Evolutionary conservation across 1,284 basidiomycete species (phyloP).

Genomic region (Cryptococcus wingfieldii): DNA sequence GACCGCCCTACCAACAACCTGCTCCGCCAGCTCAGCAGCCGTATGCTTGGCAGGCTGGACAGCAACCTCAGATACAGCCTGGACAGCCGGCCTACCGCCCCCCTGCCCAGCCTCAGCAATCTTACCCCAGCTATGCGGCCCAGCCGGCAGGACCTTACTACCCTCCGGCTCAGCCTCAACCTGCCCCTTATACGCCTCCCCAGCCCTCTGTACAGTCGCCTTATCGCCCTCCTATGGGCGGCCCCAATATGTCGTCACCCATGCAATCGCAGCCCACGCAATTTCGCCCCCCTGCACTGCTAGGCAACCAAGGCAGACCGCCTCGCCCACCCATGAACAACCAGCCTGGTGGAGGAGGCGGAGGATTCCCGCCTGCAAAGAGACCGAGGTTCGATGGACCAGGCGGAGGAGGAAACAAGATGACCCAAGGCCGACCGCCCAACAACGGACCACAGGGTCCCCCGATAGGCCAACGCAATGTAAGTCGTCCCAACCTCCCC

Average conservation of each 20-base stretch:
- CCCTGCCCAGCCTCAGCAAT: neutral
- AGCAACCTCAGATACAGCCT: conserved; percentile 11
- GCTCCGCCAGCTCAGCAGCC: conserved; percentile 3
- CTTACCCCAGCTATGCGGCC: conserved; percentile 5
- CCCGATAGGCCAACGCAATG: conserved; percentile 34
- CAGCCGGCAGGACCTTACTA: conserved; percentile 1
- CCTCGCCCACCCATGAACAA: conserved; percentile 19
- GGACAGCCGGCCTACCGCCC: conserved; percentile 11
- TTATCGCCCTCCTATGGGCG: neutral
- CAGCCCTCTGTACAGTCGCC: conserved; percentile 3
- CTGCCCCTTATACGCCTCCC: neutral
- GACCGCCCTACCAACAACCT: neutral
- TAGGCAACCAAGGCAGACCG: conserved; percentile 10
- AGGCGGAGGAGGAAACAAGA: conserved; percentile 21
- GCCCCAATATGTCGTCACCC: neutral
- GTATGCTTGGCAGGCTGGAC: conserved; percentile 1
- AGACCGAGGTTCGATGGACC: conserved; percentile 77
- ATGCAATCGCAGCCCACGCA: neutral
- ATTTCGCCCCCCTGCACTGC: neutral
- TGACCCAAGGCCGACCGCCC: conserved; percentile 8
- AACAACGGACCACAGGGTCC: neutral
- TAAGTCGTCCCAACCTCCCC: conserved; percentile 12
- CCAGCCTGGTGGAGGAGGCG: conserved; percentile 9
- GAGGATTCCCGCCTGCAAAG: conserved; percentile 55
- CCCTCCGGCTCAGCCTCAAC: conserved; percentile 6